Evolutionary conservation across 495 filamentous ascomycete genomes (phyloP), one percentile per base, ranked within the genome.

Genomic region (Aspergillus asperescens): DNA sequence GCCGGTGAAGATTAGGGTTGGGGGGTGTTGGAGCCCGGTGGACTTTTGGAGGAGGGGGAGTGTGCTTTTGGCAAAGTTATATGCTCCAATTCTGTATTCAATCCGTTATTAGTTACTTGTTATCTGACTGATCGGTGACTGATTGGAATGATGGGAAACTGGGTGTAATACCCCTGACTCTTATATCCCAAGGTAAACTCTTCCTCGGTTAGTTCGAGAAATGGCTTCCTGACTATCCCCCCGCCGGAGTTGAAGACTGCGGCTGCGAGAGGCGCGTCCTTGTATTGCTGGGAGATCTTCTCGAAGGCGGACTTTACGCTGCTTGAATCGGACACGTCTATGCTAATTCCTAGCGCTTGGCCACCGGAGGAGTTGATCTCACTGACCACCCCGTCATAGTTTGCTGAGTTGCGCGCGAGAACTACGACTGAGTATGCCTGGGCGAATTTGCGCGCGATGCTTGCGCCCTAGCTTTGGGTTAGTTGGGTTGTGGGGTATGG

Each of bases 161-260:
- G 9, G 15, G 19, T 4, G 27, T 1, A 10, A 40, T 74, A 89
- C 85, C 76, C 81, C 59, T 85, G 86, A 18, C 75, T 71, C 7
- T 74, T 62, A 32, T 81, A 79, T 2, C 80, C 75, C 3, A 46
- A 57, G 10, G 78, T 63, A 55, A 88, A 86, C 22, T 93, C 87
- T 16, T 82, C 78, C 32, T 79, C 67, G 0, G 69, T 81, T 40
- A 87, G 50, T 54, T 95, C 90, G 15, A 95, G 70, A 61, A 96
- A 95, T 2, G 89, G 87, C 72, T 92, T 93, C 31, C 79, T 72
- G 5, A 82, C 72, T 53, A 88, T 86, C 1, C 81, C 77, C 24
- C 79, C 84, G 3, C 77, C 78, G n/a, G 84, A 82, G 62, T 96
- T 96, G 64, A 88, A 96, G 5, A 97, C 71, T 0, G 90, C 90